phyloP scores from a whole-genome alignment of 345 rosid species.

The Bruguiera parviflora region DNA sequence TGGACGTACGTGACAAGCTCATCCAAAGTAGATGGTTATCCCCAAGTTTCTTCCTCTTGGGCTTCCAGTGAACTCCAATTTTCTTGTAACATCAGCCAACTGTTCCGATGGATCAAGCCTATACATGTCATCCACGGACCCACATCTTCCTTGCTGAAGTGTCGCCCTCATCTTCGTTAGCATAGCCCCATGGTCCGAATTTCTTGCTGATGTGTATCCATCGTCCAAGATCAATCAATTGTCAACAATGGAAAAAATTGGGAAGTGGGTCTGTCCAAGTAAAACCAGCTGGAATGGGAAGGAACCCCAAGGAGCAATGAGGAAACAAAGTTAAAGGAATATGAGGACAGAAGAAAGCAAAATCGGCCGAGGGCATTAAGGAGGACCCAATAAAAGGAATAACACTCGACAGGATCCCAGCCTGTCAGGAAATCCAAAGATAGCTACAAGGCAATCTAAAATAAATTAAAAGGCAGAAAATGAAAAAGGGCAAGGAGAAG shows the following conservation, averaged over 20 bases:
- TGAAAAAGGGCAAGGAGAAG: too few relatives aligned
- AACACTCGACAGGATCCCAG: too few relatives aligned
- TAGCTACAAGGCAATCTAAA: too few relatives aligned
- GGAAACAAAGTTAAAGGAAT: neutral
- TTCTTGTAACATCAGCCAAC: conserved; percentile 1
- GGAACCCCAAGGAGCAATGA: neutral
- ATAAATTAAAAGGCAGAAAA: too few relatives aligned
- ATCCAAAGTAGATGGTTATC: conserved; percentile 6
- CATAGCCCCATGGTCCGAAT: neutral
- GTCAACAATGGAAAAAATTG: too few relatives aligned
- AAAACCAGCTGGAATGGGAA: conserved; percentile 9
- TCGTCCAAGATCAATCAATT: too few relatives aligned
- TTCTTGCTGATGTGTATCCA: neutral
- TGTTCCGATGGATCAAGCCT: neutral
- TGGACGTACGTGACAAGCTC: conserved; percentile 21
- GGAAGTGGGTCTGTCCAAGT: neutral
- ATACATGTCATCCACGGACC: neutral
- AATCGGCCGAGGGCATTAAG: neutral
- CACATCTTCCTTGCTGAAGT: conserved; percentile 1
- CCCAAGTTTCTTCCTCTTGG: neutral
- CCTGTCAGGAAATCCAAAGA: too few relatives aligned
- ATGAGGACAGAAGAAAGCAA: neutral
- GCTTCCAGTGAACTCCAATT: neutral
- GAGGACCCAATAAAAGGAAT: neutral
- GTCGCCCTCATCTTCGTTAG: neutral